Evolutionary conservation across 345 rosid genomes (phyloP), one percentile per base, ranked within the genome.

Genomic region (Geranium rotundifolium): DNA sequence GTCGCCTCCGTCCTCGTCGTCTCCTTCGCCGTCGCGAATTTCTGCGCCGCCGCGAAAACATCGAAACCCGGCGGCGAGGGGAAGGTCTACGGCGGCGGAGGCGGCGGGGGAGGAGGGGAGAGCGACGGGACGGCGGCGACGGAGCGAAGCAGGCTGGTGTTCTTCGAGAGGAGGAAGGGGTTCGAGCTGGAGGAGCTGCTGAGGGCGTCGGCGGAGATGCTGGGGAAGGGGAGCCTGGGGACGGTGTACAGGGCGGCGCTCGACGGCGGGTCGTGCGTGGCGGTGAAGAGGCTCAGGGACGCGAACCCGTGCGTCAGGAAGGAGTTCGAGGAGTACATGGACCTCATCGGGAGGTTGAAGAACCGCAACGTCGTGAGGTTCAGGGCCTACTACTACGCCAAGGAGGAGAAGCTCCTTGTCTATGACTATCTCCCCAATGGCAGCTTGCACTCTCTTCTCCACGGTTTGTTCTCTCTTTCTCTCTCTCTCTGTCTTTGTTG

Each of bases 251-350:
- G 82, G 67, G 98, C 98, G 19, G 96, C 79, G 74, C 87, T 92
- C 0, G 98, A 89, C 34, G 90, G 83, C 14, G 84, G 95, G 0
- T 58, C 78, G 29, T 74, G 81, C 3, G 98, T 92, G n/a, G 97
- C 98, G 1, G 98, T 92, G 55, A 92, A 92, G 69, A 71, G 98
- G 69, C 72, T 92, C 13, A 92, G 87, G 70, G 98, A 92, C 49
- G 95, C 96, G 3, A 92, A 92, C 49, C 98, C 98, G 5, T 92
- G 98, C 68, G 84, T 79, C 13, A 87, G 95, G 68, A 86, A 76
- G 58, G 97, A 92, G 73, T 89, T 89, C 41, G 98, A 92, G 72
- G 91, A 86, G 81, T 87, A 89, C 17, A 92, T 92, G 98, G 97
- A 92, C 65, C 73, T 87, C 0, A 76, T 92, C 31, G 98, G 98